Base-by-base conservation (phyloP, 1,284 basidiomycete species). In the Phylloboletellus chloephorus region DNA sequence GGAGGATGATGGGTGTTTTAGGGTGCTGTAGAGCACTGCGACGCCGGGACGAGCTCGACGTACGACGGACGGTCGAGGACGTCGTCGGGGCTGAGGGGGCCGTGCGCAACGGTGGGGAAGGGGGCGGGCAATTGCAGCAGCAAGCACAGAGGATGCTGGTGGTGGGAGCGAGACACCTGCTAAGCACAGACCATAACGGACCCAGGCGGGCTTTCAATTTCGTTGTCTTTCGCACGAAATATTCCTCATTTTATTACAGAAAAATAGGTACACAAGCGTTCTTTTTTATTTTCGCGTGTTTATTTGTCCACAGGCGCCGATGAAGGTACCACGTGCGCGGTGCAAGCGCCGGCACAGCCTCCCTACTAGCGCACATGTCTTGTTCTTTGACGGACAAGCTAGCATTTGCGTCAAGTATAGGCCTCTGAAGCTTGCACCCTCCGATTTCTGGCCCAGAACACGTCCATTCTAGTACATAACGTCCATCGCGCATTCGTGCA, bases 101-200 rank as follows among this genome's bases (percentile, higher is more conserved):
- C 58, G 58, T 52, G 52, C 56, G 32, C 32, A 31, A 47, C 46
- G 57, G 41, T 43, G 56, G 44, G 44, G 44, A 43, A 13, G 46
- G 38, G 31, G 23, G 22, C 45, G 47, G 53, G 33, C 38, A 33
- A 43, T 40, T 16, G 40, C 44, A 37, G 30, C 51, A 61, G 44
- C 51, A 49, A 60, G 52, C 39, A 49, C 54, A 53, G 60, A 61
- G 57, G 60, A 63, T 61, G 58, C 54, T 65, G 63, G 58, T 64
- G 63, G 58, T 61, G 63, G 63, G 63, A 61, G 58, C 61, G 63
- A 65, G 58, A 60, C 54, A 57, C 57, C 54, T 60, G 59, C 59
- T 60, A 62, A 59, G 57, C 61, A 64, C 57, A 59, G 61, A 59
- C 57, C 57, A 63, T 59, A 61, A 61, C 57, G 39, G 57, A 60